Evolutionary conservation across 805 yeast species (phyloP), one percentile per base, ranked within the genome.

Genomic region (Zygoascus flipseniorum): DNA sequence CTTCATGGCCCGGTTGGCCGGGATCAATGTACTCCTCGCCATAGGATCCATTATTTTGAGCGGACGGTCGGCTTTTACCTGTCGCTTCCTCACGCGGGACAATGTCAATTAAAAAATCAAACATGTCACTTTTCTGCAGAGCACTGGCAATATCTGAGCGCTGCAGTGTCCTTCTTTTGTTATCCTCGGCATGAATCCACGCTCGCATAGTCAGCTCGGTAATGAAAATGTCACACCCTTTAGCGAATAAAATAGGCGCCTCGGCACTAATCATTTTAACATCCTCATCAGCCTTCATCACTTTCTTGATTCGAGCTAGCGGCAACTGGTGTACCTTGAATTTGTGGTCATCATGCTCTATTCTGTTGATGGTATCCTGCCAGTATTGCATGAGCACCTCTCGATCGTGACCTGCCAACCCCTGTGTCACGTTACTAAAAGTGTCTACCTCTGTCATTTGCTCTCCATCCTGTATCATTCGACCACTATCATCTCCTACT

Each of bases 181-280:
- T 88, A 64, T 89, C 97, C 69, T 93, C 98, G 2, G 98, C 97
- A 63, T 90, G 97, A 57, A 93, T 89, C 99, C 99, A 93, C 8
- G 99, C 97, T 54, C 99, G 77, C 97, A 93, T 90, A 13, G 99
- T 90, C 52, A 93, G 74, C 68, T 93, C 99, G 0, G 99, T 90
- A 61, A 93, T 92, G 70, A 93, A 93, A 37, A 93, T 83, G 67
- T 93, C 99, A 70, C 99, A 93, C 1, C 98, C 98, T 69, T 93
- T 93, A 47, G 99, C 98, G 72, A 93, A 93, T 56, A 93, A 71
- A 35, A 93, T 89, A 1, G 99, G 99, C 0, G 98, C 98, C 71
- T 93, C 99, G 2, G 99, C 98, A 58, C 93, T 82, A 54, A 93
- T 93, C 99, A 93, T 93, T 59, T 89, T 80, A 42, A 93, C 98